phyloP scores from a whole-genome alignment of 2,329 filamentous ascomycete species.

The Paecilomyces sp. region DNA sequence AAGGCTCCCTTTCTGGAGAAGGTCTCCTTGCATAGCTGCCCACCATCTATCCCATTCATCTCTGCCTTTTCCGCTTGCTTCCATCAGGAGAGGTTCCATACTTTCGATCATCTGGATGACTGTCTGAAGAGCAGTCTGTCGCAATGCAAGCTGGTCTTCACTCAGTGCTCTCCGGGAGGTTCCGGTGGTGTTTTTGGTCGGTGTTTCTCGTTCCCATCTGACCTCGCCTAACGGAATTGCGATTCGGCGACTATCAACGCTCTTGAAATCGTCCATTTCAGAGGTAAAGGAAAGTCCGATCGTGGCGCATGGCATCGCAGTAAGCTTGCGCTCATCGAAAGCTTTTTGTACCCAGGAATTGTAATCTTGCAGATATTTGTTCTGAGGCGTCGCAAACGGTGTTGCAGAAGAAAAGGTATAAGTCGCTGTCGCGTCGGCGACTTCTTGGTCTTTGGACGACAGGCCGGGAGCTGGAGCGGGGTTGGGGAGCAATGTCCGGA shows the following conservation, averaged over 20 bases:
- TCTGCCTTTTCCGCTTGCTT: slow-evolving; percentile 76
- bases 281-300: slow-evolving; percentile 72
- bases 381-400: slow-evolving; percentile 71
- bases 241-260: slow-evolving; percentile 66
- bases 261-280: slow-evolving; percentile 64
- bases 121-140: slow-evolving; percentile 72
- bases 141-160: slow-evolving; percentile 63
- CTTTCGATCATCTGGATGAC: slow-evolving; percentile 79
- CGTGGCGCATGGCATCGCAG: slow-evolving; percentile 68
- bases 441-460: slow-evolving; percentile 55
- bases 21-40: slow-evolving; percentile 75
- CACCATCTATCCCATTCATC: slow-evolving; percentile 93
- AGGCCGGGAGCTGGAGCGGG: slow-evolving; percentile 53
- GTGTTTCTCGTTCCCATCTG: slow-evolving; percentile 71
- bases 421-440: slow-evolving; percentile 64
- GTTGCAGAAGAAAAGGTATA: slow-evolving; percentile 79
- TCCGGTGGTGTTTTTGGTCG: slow-evolving; percentile 26
- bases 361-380: slow-evolving; percentile 74
- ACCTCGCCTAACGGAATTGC: slow-evolving; percentile 82
- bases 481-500: slow-evolving; percentile 77
- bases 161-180: slow-evolving; percentile 48
- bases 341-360: slow-evolving; percentile 75
- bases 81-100: slow-evolving; percentile 72
- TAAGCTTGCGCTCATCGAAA: slow-evolving; percentile 63
- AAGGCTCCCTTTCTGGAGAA: slow-evolving; percentile 71